These are phyloP conservation scores for Arachnomyces sp. DNA, from an alignment of 2,329 filamentous ascomycete genomes.

Conservation along the genomic window DNA sequence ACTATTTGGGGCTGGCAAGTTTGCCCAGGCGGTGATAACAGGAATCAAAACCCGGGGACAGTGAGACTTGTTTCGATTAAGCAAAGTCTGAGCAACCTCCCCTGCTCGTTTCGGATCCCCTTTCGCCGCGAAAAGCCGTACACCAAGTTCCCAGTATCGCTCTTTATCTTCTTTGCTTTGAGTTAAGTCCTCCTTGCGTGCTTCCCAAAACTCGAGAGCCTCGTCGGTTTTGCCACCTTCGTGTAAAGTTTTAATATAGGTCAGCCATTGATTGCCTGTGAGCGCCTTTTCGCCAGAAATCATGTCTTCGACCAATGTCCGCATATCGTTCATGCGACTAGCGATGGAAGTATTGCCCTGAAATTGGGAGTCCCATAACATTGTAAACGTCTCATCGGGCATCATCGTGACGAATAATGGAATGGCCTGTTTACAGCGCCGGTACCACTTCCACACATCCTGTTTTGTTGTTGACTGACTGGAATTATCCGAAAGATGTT, in stretches of 20 bases:
- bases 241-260: slow-evolving; percentile 63
- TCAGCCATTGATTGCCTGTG: slow-evolving; percentile 51
- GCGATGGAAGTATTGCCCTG: slow-evolving; percentile 38
- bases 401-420: slow-evolving; percentile 47
- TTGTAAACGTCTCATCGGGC: slow-evolving; percentile 54
- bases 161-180: slow-evolving; percentile 29
- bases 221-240: slow-evolving; percentile 52
- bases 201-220: slow-evolving; percentile 59
- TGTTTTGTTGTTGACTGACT: slow-evolving; percentile 24
- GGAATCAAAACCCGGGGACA: slow-evolving; percentile 45
- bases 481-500: slow-evolving; percentile 21
- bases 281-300: slow-evolving; percentile 50
- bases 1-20: slow-evolving; percentile 42
- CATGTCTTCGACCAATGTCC: slow-evolving; percentile 60
- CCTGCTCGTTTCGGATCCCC: slow-evolving; percentile 43
- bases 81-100: slow-evolving; percentile 39
- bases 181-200: slow-evolving; percentile 48
- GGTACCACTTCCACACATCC: slow-evolving; percentile 45
- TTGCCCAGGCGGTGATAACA: slow-evolving; percentile 62
- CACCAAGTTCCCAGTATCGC: slow-evolving; percentile 42
- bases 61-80: slow-evolving; percentile 39
- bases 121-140: slow-evolving; percentile 43
- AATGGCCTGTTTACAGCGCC: slow-evolving; percentile 41
- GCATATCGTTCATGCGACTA: slow-evolving; percentile 53
- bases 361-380: slow-evolving; percentile 56